Evolutionary conservation across 495 filamentous ascomycete species (phyloP).

Genomic region (Talaromyces ruber): DNA sequence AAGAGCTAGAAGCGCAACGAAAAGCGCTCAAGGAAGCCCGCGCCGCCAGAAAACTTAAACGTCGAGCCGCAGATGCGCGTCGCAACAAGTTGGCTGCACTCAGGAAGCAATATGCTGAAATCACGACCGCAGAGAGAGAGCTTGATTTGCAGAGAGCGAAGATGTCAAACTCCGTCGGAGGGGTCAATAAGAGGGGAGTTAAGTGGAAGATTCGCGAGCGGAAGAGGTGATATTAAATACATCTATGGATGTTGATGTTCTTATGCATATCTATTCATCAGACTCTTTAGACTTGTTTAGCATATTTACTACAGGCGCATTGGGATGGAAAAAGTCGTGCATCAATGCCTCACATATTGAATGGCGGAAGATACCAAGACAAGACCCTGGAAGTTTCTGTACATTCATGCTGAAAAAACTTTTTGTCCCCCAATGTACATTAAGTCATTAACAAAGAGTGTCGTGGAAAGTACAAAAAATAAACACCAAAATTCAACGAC

Average conservation of each 20-base stretch:
- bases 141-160: conserved; percentile 68
- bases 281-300: neutral
- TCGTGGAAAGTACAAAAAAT: neutral
- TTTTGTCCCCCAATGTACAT: neutral
- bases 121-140: conserved; percentile 64
- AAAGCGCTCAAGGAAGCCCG: conserved; percentile 33
- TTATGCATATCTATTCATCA: neutral
- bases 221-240: conserved; percentile 46
- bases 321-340: neutral
- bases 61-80: conserved; percentile 36
- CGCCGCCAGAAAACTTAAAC: conserved; percentile 37
- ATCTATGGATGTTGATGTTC: neutral
- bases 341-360: neutral
- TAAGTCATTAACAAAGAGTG: neutral
- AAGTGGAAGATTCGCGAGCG: conserved; percentile 78
- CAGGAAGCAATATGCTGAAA: conserved; percentile 59
- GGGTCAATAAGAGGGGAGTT: conserved; percentile 69
- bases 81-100: conserved; percentile 53
- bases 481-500: neutral
- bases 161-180: conserved; percentile 76
- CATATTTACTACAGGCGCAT: neutral
- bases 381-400: neutral
- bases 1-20: conserved; percentile 32
- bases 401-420: neutral
- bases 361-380: neutral